These are phyloP conservation scores for Aspergillus amoenus DNA, from an alignment of 2,329 filamentous ascomycete genomes.

Conservation along the genomic window DNA sequence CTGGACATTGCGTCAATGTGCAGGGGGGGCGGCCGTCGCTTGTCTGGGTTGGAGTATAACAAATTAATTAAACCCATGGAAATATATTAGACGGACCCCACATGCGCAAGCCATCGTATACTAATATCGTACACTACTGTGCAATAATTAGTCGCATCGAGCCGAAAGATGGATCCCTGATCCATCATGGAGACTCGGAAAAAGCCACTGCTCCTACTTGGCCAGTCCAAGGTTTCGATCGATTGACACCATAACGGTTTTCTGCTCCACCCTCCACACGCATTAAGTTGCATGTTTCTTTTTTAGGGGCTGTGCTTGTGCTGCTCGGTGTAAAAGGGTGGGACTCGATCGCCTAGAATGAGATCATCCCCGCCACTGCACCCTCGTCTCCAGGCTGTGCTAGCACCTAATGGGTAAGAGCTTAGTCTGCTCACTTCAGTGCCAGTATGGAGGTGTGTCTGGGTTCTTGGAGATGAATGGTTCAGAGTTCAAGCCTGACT, in stretches of 20 bases:
- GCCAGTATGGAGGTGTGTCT: neutral
- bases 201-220: neutral
- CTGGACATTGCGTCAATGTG: neutral
- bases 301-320: neutral
- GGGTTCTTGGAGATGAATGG: neutral
- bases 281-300: no score
- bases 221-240: neutral
- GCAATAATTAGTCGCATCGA: neutral
- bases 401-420: neutral
- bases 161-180: neutral
- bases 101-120: neutral
- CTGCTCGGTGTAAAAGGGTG: neutral
- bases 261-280: neutral
- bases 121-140: neutral
- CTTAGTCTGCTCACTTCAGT: neutral
- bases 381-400: neutral
- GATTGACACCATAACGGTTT: neutral
- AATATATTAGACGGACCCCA: neutral
- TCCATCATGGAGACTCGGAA: neutral
- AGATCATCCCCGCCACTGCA: slow-evolving; percentile 10
- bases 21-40: no score
- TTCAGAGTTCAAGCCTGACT: neutral
- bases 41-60: neutral
- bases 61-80: neutral
- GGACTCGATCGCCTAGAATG: slow-evolving; percentile 5